phyloP scores from a whole-genome alignment of 345 rosid species.

The Turritis glabra region DNA sequence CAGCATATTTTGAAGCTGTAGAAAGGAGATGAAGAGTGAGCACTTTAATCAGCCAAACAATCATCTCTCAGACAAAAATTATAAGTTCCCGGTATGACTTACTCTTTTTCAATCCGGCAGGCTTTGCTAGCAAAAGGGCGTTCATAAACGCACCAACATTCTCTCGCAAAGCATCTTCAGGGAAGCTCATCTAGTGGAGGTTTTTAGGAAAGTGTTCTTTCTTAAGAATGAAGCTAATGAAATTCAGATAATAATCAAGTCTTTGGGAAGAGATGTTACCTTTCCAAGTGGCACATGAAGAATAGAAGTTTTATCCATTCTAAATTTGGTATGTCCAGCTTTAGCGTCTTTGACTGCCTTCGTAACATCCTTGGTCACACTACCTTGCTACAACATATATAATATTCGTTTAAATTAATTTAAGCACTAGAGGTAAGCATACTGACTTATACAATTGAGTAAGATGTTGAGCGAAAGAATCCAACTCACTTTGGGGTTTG shows the following conservation, averaged over 20 bases:
- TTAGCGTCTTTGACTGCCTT: constrained; percentile 81
- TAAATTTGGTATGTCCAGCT: constrained; percentile 71
- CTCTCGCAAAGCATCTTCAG: constrained; percentile 75
- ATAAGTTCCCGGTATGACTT: neutral
- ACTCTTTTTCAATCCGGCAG: constrained; percentile 96
- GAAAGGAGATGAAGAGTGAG: neutral
- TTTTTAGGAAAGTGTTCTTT: constrained; percentile 4
- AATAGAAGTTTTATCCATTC: constrained; percentile 89
- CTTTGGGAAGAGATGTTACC: constrained; percentile 44
- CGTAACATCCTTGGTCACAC: constrained; percentile 70
- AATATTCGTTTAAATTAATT: constrained; percentile 7
- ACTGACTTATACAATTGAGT: neutral
- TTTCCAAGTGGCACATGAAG: constrained; percentile 94
- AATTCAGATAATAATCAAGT: neutral
- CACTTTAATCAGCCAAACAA: constrained; percentile 10
- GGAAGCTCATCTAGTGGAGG: constrained; percentile 56
- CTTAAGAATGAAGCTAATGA: constrained; percentile 13
- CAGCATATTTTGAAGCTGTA: constrained; percentile 94
- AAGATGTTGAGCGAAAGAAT: constrained; percentile 1
- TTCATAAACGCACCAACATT: constrained; percentile 92
- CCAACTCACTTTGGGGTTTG: constrained; percentile 73
- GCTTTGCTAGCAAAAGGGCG: constrained; percentile 86
- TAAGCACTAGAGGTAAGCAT: neutral
- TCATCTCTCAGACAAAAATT: neutral
- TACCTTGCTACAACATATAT: constrained; percentile 69